Percentiles rank a stretch among this genome's conserved stretches.
Conservation (phyloP, 2,329 filamentous ascomycete genomes). For the Phyllosticta citrichinensis region DNA sequence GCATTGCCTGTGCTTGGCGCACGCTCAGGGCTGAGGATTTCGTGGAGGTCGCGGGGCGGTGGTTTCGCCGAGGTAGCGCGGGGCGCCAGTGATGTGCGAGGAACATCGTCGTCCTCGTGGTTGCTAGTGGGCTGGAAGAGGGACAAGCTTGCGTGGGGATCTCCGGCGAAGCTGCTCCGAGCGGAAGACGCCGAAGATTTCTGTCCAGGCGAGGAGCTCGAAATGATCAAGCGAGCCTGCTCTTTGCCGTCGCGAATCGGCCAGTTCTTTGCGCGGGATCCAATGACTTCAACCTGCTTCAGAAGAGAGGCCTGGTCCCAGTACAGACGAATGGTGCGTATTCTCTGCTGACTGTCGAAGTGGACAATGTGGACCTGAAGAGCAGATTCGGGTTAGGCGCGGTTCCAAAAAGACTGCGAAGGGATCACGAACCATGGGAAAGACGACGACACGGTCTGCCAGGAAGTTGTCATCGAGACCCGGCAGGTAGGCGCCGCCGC, state of each 20-base stretch:
- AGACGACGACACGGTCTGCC: slow-evolving; percentile 64
- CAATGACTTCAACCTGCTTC: slow-evolving; percentile 90
- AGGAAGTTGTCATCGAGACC: slow-evolving; percentile 91
- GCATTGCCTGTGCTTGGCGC: slow-evolving; percentile 17
- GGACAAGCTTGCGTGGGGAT: slow-evolving; percentile 56
- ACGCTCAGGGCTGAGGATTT: slow-evolving; percentile 54
- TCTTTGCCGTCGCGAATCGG: slow-evolving; percentile 82
- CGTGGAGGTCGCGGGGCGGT: slow-evolving; percentile 54
- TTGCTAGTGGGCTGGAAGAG: slow-evolving; percentile 57
- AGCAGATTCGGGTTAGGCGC: background rate
- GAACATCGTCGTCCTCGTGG: slow-evolving; percentile 46
- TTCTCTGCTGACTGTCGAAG: slow-evolving; percentile 68
- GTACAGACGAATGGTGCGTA: slow-evolving; percentile 75
- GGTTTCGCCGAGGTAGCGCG: slow-evolving; percentile 56
- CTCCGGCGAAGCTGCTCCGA: slow-evolving; percentile 24
- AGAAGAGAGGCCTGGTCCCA: slow-evolving; percentile 94
- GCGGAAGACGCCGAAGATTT: slow-evolving; percentile 39
- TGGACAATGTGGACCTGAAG: slow-evolving; percentile 64
- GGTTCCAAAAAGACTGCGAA: background rate
- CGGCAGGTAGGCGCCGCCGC: slow-evolving; percentile 80
- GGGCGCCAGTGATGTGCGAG: background rate
- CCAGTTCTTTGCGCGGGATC: slow-evolving; percentile 84
- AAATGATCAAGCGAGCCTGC: slow-evolving; percentile 66
- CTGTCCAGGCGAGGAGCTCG: slow-evolving; percentile 26
- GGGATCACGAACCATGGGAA: slow-evolving; percentile 57